Conservation (phyloP, 1,139 yeast species). For the Yamadazyma buinensis region DNA sequence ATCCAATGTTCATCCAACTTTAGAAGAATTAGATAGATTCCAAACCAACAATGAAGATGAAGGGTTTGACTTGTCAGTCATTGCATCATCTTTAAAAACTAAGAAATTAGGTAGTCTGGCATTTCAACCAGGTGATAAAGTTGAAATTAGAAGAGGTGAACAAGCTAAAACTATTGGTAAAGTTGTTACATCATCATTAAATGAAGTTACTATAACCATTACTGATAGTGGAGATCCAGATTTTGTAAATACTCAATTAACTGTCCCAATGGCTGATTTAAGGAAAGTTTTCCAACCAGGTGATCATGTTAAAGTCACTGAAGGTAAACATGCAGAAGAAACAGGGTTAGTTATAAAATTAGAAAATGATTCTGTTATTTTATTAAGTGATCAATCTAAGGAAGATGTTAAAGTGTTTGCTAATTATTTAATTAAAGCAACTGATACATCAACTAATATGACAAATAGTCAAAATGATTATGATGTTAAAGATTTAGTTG, state of each 20-base stretch:
- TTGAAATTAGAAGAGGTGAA: constrained; percentile 89
- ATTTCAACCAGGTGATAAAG: constrained; percentile 93
- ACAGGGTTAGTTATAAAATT: constrained; percentile 90
- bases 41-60: constrained; percentile 69
- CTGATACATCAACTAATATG: constrained; percentile 55
- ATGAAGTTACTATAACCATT: constrained; percentile 59
- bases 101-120: constrained; percentile 36
- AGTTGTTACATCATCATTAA: constrained; percentile 63
- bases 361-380: constrained; percentile 79
- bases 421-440: constrained; percentile 76
- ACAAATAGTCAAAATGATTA: constrained; percentile 56
- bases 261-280: constrained; percentile 74
- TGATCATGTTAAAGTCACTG: constrained; percentile 91
- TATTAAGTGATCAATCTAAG: constrained; percentile 84
- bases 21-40: constrained; percentile 86
- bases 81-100: constrained; percentile 78
- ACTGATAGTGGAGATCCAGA: constrained; percentile 50
- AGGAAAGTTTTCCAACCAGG: constrained; percentile 87
- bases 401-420: constrained; percentile 91
- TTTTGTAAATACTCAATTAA: constrained; percentile 46
- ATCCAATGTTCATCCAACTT: constrained; percentile 78
- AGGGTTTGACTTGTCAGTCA: constrained; percentile 78
- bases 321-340: constrained; percentile 89
- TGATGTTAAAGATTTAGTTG: constrained; percentile 87
- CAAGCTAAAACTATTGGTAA: constrained; percentile 86